Evolutionary conservation across 768 basidiomycete species (phyloP).

Genomic region (Tricholoma matsutake): DNA sequence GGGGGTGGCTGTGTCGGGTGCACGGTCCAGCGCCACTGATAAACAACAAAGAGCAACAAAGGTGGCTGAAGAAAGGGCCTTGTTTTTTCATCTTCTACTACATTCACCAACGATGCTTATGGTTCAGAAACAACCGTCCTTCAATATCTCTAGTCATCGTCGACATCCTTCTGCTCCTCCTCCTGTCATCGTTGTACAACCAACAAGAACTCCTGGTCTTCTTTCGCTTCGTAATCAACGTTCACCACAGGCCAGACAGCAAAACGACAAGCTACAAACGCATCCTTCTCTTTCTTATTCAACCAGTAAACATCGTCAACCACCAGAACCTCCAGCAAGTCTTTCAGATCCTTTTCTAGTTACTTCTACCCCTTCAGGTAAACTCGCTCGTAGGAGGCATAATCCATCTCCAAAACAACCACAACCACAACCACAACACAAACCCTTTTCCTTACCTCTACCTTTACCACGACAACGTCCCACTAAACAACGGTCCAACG

Average conservation of each 20-base stretch:
- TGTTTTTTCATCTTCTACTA: not conserved
- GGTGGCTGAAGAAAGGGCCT: no score
- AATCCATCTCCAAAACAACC: slow-evolving; percentile 42
- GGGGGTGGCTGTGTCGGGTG: no score
- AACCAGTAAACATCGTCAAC: no score
- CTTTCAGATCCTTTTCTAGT: no score
- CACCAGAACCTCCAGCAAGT: no score
- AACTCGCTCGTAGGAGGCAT: no score
- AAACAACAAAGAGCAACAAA: no score
- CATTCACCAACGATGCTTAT: slow-evolving; percentile 40
- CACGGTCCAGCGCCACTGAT: no score
- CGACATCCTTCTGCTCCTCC: slow-evolving; percentile 71
- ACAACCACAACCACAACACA: slow-evolving; percentile 17
- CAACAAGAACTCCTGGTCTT: slow-evolving; percentile 71
- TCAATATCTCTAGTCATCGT: slow-evolving; percentile 47
- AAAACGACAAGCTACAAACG: slow-evolving; percentile 25
- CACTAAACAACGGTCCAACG: slow-evolving; percentile 23
- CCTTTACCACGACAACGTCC: slow-evolving; percentile 40
- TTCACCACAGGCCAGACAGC: slow-evolving; percentile 28
- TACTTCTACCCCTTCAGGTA: no score
- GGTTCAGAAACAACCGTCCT: slow-evolving; percentile 42
- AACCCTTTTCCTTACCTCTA: slow-evolving; percentile 46
- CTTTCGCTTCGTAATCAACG: slow-evolving; percentile 55
- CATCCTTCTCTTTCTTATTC: not conserved
- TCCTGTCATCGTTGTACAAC: slow-evolving; percentile 62